Evolutionary conservation across 2,329 filamentous ascomycete species (phyloP), one percentile per base, ranked within the genome.

Genomic region (Penicillium decumbens): DNA sequence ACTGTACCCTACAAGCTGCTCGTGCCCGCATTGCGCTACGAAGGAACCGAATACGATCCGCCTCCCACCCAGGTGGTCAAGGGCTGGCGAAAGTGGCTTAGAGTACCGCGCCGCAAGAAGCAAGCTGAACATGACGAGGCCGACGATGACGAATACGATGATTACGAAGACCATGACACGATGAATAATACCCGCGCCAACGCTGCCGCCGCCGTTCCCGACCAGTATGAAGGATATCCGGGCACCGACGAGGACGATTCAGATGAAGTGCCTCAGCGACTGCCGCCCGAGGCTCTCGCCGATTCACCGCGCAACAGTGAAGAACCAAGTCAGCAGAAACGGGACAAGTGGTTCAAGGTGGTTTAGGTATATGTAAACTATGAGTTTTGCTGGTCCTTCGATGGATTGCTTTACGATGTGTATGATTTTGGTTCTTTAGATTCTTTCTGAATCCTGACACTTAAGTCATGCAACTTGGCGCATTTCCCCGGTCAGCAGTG

Each of bases 1-100:
- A 98, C 93, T 0, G 81, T 83, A 43, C 89, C 90, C 7, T 98
- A 98, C 68, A 79, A 89, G 33, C 73, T 98, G 4, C 78, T 97
- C 1, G 85, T 98, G 4, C 93, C 95, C 9, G 82, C 83, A 45
- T 74, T 98, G 44, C 72, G 72, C 60, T 83, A 74, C 51, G 70
- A 75, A n/a, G 74, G 72, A 6, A 60, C 56, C n/a, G 65, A 65
- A 29, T 65, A 66, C 42, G 71, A 73, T 43, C 70, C 68, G 5
- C 64, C 65, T 7, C 64, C 68, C 1, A 61, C 57, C 3, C 65
- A 62, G 9, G 56, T 69, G 4, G 59, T 68, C 42, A 72, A 72
- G 49, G 65, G 68, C 25, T 72, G 70, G 71, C 67, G 63, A 54
- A 71, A 69, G 46, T 71, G 67, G 66, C 49, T 71, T 30, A 59